Evolutionary conservation across 2,329 filamentous ascomycete species (phyloP).

Genomic region (Claviceps maximensis): DNA sequence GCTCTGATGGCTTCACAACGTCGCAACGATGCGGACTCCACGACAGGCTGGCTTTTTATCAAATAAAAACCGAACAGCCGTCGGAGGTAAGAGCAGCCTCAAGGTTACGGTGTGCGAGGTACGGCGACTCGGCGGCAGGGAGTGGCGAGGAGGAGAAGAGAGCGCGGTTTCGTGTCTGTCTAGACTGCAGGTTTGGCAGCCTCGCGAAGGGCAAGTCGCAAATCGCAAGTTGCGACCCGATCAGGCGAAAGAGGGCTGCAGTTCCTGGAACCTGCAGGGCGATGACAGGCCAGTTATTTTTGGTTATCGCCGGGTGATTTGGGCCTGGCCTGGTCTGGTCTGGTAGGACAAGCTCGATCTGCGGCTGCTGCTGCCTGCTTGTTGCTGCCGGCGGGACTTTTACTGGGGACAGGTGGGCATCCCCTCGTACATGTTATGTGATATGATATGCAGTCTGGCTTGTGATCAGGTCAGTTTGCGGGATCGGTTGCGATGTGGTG

Average conservation of each 20-base stretch:
- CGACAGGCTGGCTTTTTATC: not conserved
- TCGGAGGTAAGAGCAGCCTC: not conserved
- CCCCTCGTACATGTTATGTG: not conserved
- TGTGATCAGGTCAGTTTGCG: not conserved
- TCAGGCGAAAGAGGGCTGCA: not conserved
- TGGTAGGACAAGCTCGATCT: not conserved
- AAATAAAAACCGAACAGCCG: not conserved
- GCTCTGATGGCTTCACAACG: not conserved
- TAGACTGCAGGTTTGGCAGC: not conserved
- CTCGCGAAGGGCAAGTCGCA: not conserved
- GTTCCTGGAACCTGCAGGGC: not conserved
- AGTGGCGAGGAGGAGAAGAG: not conserved
- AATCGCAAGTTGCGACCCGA: not conserved
- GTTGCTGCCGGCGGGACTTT: not conserved
- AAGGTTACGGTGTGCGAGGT: not conserved
- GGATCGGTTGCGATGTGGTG: not conserved
- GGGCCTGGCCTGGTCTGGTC: not conserved
- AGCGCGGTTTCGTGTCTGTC: not conserved
- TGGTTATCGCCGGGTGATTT: too few species aligned
- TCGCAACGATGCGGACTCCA: not conserved
- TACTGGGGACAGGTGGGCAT: not conserved
- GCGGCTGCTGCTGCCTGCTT: not conserved
- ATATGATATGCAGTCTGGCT: not conserved
- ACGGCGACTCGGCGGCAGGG: not conserved
- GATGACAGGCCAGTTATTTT: not conserved